Evolutionary conservation across 257 asterid genomes (phyloP).

Genomic region (Solanum pinnatisectum): DNA sequence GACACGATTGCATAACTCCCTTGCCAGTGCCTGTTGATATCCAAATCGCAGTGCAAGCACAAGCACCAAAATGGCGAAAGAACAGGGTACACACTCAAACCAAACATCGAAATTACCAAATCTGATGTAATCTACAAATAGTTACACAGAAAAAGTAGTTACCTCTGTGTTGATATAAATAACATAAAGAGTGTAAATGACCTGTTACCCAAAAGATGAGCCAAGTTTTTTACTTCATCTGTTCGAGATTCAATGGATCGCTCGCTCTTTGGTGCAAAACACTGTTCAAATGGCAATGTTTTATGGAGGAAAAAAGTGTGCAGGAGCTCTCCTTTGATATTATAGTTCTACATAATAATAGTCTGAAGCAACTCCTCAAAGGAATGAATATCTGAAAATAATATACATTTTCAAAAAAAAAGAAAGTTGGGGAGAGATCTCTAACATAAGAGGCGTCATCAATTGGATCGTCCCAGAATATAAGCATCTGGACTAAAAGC

Average conservation of each 20-base stretch:
- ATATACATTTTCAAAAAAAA: no score
- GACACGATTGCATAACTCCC: no score
- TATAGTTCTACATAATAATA: background rate
- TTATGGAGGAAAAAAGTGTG: background rate
- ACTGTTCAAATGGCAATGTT: background rate
- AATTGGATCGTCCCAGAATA: background rate
- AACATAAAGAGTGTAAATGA: no score
- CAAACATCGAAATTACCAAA: no score
- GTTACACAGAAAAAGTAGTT: no score
- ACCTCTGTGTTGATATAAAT: background rate
- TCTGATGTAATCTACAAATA: no score
- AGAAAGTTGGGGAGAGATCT: no score
- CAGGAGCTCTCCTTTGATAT: background rate
- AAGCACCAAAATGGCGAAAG: no score
- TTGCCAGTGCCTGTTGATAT: no score
- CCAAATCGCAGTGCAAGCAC: no score
- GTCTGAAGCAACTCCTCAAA: background rate
- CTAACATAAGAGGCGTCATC: background rate
- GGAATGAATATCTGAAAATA: no score
- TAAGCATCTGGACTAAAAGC: background rate
- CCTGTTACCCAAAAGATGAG: background rate
- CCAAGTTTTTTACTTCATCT: background rate
- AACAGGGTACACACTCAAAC: no score
- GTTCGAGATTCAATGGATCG: background rate
- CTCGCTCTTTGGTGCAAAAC: background rate